Conservation (phyloP, 2,329 filamentous ascomycete genomes). For the Myotisia sp. region DNA sequence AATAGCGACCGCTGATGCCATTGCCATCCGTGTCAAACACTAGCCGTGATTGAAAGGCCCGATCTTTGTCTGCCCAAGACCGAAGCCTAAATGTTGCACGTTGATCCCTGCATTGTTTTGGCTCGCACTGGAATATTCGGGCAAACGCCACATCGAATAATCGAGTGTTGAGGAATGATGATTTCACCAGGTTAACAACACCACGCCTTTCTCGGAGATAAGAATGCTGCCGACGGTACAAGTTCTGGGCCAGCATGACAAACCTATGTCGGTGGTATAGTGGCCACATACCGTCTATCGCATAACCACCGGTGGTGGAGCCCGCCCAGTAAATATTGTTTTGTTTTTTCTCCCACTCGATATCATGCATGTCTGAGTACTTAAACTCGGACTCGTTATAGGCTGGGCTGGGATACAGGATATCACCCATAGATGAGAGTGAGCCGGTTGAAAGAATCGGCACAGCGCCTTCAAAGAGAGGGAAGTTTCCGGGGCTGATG, state of each 20-base stretch:
- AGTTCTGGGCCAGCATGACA: slow-evolving; percentile 12
- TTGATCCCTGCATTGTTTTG: slow-evolving; percentile 10
- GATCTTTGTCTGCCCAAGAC: slow-evolving; percentile 12
- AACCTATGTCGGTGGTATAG: slow-evolving; percentile 14
- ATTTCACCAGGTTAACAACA: slow-evolving; percentile 1
- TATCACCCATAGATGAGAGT: slow-evolving; percentile 24
- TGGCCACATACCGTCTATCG: slow-evolving; percentile 8
- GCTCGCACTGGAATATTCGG: slow-evolving; percentile 12
- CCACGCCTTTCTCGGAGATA: slow-evolving; percentile 5
- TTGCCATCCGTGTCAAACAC: slow-evolving; percentile 16
- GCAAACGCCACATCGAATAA: slow-evolving; percentile 13
- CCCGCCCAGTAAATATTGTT: slow-evolving; percentile 45
- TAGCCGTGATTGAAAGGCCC: slow-evolving; percentile 9
- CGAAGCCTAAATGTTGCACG: slow-evolving; percentile 8
- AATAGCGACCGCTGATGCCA: slow-evolving; percentile 15
- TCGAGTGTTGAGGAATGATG: slow-evolving; percentile 8
- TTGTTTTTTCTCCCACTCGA: slow-evolving; percentile 37
- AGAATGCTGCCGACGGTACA: slow-evolving; percentile 4
- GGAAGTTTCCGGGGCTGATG: slow-evolving; percentile 9
- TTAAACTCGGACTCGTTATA: slow-evolving; percentile 30
- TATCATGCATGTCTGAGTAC: slow-evolving; percentile 31
- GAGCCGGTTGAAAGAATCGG: slow-evolving; percentile 16
- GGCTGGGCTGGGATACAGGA: slow-evolving; percentile 39
- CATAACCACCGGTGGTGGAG: slow-evolving; percentile 38
- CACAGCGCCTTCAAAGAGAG: slow-evolving; percentile 13